Conservation (phyloP, 495 filamentous ascomycete genomes). For the Neurospora sp. region DNA sequence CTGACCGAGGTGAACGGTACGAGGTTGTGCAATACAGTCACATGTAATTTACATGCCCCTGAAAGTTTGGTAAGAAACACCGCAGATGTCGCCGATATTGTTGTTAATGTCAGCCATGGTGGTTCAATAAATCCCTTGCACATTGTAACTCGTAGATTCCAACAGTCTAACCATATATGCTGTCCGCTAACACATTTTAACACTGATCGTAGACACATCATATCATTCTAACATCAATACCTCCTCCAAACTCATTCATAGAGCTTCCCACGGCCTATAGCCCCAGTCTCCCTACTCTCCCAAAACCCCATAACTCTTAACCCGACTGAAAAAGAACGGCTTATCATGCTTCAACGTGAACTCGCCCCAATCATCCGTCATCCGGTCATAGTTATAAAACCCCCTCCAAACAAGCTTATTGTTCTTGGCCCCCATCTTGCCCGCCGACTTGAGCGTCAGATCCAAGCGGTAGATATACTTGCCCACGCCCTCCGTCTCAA, state of each 20-base stretch:
- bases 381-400: conserved; percentile 81
- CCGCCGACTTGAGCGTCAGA: conserved; percentile 51
- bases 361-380: conserved; percentile 85
- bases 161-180: not conserved
- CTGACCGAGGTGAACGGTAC: not conserved
- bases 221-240: not conserved
- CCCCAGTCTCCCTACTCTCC: conserved; percentile 24
- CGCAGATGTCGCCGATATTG: too few species aligned
- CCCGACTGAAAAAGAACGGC: conserved; percentile 79
- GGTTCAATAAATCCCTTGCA: not conserved
- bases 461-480: conserved; percentile 79
- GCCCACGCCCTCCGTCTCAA: conserved; percentile 77
- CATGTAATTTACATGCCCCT: not conserved
- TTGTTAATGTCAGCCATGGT: not conserved
- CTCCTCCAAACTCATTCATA: not conserved
- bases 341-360: conserved; percentile 78
- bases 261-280: too few species aligned
- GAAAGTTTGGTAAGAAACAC: not conserved
- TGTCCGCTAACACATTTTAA: not conserved
- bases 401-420: conserved; percentile 84
- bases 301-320: conserved; percentile 54
- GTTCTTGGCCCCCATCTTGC: conserved; percentile 47
- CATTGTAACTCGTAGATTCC: not conserved
- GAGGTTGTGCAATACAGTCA: not conserved
- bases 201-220: not conserved